Evolutionary conservation across 371 early-diverging fungal genomes (phyloP), one percentile per base, ranked within the genome.

Genomic region (Batkoa obscura): DNA sequence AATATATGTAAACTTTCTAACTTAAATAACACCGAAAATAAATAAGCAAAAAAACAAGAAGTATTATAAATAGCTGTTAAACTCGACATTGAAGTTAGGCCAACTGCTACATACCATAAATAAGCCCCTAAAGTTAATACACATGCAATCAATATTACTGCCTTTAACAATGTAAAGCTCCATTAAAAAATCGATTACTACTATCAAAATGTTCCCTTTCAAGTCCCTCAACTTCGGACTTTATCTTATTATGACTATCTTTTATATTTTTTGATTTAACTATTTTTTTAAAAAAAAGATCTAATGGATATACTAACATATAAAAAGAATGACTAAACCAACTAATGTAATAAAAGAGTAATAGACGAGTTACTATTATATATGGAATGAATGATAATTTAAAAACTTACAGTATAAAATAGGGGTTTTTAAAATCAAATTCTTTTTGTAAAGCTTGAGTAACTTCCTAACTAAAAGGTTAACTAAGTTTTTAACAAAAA

Each of bases 31-130:
- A 86, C 65, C 4, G 84, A 84, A 60, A 88, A 86, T 10, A 82
- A 55, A 56, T 86, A 86, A 6, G 84, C 86, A 64, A 82, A 88
- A 57, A 85, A 84, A 56, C 84, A 84, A 6, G 80, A 72, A 3
- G 79, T 83, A 66, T 88, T 86, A 73, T 82, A 84, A 37, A 84
- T 82, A 17, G 85, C 88, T 0, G 86, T 86, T 36, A 86, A 63
- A 47, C 74, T 84, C 53, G 83, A 73, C 81, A 83, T 84, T 42
- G 80, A 73, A 0, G 80, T 83, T 52, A 83, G 60, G 13, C 73
- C 75, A 41, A 84, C 78, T 3, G 85, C 80, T 39, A 78, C 63
- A 57, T 86, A 88, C 88, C 88, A 88, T n/a, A 83, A 64, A 59
- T 86, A 88, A 13, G 86, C 74, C 6, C 80, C 75, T 2, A 79